phyloP scores from a whole-genome alignment of 768 basidiomycete genomes.

The Tulasnella calospora region DNA sequence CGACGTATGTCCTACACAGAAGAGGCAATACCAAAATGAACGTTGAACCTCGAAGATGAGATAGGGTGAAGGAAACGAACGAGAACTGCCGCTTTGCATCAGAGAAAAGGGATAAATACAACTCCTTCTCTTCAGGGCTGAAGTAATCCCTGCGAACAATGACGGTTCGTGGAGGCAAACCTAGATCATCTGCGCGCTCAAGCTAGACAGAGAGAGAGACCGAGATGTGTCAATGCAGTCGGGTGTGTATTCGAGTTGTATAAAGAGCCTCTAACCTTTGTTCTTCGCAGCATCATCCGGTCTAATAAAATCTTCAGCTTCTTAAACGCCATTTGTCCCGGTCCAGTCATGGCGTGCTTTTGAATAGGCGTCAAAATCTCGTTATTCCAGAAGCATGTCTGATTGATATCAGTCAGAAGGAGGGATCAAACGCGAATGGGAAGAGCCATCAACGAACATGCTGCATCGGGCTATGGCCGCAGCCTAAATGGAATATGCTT shows the following conservation, averaged over 20 bases:
- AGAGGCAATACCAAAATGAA: background rate
- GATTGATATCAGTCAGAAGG: background rate
- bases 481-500: constrained; percentile 46
- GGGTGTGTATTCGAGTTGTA: background rate
- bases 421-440: background rate
- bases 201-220: constrained; percentile 49
- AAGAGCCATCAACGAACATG: constrained; percentile 46
- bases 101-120: constrained; percentile 85
- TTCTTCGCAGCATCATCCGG: constrained; percentile 91
- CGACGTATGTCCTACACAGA: constrained; percentile 65
- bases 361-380: constrained; percentile 96
- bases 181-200: constrained; percentile 93
- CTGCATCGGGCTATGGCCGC: constrained; percentile 77
- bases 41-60: background rate
- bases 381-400: constrained; percentile 96
- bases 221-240: background rate
- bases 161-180: constrained; percentile 87
- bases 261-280: constrained; percentile 50
- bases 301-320: constrained; percentile 86
- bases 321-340: constrained; percentile 80
- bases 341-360: constrained; percentile 74
- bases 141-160: constrained; percentile 86
- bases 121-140: constrained; percentile 93
- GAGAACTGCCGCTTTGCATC: constrained; percentile 87
- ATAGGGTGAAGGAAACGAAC: constrained; percentile 21